phyloP scores from a whole-genome alignment of 2,329 filamentous ascomycete genomes.

The Aspergillus neoniger region DNA sequence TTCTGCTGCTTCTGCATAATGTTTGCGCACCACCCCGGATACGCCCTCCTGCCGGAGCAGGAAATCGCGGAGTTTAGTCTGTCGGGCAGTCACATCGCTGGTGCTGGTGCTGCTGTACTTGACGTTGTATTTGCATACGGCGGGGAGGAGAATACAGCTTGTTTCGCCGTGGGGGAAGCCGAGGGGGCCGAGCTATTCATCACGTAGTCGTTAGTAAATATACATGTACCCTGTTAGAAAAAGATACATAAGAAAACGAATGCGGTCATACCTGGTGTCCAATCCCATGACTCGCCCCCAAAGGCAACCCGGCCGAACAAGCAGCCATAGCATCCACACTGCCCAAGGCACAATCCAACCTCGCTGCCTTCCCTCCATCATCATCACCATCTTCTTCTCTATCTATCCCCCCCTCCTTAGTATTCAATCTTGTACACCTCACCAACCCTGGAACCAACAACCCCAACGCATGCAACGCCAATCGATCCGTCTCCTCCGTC shows the following conservation, averaged over 20 bases:
- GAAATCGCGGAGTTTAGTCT: conserved; percentile 43
- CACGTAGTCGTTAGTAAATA: not conserved
- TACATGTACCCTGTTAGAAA: no score
- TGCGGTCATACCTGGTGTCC: conserved; percentile 48
- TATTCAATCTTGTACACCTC: conserved; percentile 33
- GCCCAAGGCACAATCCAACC: conserved; percentile 53
- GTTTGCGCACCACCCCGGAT: conserved; percentile 35
- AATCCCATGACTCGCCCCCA: conserved; percentile 56
- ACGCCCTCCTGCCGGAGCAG: conserved; percentile 45
- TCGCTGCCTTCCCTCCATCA: conserved; percentile 42
- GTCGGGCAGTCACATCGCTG: conserved; percentile 27
- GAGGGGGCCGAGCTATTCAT: conserved; percentile 49
- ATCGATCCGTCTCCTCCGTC: conserved; percentile 38
- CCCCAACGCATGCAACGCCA: conserved; percentile 43
- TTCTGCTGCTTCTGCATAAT: conserved; percentile 25
- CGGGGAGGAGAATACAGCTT: conserved; percentile 57
- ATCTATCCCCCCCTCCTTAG: no score
- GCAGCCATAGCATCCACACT: conserved; percentile 57
- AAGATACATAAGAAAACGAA: no score
- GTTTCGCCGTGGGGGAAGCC: conserved; percentile 64
- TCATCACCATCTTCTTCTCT: conserved; percentile 31
- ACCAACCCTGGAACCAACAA: conserved; percentile 49
- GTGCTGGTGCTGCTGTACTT: conserved; percentile 38
- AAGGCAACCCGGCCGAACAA: conserved; percentile 39
- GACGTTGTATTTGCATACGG: conserved; percentile 59